Conservation (phyloP, 2,329 filamentous ascomycete species). For the Colletotrichum sp. region DNA sequence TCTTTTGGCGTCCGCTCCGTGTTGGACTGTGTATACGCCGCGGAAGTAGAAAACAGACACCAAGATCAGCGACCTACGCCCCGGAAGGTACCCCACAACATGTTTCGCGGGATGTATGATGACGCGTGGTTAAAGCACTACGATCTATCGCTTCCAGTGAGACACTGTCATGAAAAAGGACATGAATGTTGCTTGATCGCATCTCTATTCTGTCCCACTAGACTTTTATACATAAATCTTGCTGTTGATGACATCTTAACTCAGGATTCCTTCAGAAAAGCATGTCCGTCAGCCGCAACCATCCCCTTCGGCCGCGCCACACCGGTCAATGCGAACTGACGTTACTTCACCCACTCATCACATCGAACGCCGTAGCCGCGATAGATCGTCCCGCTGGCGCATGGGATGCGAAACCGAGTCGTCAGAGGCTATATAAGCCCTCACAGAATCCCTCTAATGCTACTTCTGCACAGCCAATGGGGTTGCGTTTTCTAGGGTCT, state of each 20-base stretch:
- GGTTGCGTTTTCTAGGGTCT: no score
- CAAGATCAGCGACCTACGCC: background rate
- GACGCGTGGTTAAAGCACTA: background rate
- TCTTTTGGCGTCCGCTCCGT: accelerated
- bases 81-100: background rate
- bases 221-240: accelerated
- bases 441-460: accelerated
- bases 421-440: background rate
- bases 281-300: background rate
- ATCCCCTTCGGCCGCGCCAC: no score
- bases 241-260: accelerated
- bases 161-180: no score
- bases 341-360: background rate
- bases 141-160: background rate
- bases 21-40: accelerated
- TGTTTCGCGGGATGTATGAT: background rate
- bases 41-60: accelerated
- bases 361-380: accelerated
- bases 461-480: background rate
- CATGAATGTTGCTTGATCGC: no score
- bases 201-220: background rate
- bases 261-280: background rate
- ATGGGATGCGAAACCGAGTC: accelerated
- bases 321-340: no score
- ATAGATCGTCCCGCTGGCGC: accelerated